Conservation (phyloP, 2,329 filamentous ascomycete species). For the Colletotrichum sublineola region DNA sequence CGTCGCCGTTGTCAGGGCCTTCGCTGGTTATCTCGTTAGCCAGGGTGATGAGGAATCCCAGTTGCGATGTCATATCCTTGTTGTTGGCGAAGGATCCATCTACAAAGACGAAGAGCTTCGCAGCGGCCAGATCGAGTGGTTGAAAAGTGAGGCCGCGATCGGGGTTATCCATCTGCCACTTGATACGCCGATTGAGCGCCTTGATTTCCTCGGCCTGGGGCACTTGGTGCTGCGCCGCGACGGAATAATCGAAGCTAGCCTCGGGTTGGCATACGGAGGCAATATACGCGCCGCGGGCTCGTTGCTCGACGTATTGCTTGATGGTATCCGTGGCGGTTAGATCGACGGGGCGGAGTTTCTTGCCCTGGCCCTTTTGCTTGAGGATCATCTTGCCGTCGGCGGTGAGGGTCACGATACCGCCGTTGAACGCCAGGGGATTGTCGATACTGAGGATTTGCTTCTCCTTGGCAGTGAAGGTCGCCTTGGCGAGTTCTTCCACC, state of each 20-base stretch:
- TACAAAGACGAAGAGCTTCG: too few species aligned
- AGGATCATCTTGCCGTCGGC: neutral
- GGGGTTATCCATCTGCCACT: neutral
- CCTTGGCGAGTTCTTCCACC: rapidly evolving
- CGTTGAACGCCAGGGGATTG: neutral
- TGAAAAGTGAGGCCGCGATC: rapidly evolving
- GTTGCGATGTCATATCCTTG: neutral
- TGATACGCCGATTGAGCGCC: neutral
- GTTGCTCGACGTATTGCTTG: neutral
- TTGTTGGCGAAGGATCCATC: constrained; percentile 5
- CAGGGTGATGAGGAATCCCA: neutral
- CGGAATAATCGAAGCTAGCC: neutral
- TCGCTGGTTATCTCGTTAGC: neutral
- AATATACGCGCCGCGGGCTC: neutral
- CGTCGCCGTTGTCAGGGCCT: too few species aligned
- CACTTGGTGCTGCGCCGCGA: neutral
- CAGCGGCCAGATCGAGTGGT: neutral
- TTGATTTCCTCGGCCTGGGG: rapidly evolving
- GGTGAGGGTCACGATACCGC: neutral
- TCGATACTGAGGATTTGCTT: neutral
- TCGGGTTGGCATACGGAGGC: neutral
- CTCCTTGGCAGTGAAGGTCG: neutral
- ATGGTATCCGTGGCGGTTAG: rapidly evolving
- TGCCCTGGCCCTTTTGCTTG: neutral
- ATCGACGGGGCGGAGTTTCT: neutral